These are phyloP conservation scores for Pyracantha coccinea DNA, from an alignment of 331 rosid species.

Conservation along the genomic window DNA sequence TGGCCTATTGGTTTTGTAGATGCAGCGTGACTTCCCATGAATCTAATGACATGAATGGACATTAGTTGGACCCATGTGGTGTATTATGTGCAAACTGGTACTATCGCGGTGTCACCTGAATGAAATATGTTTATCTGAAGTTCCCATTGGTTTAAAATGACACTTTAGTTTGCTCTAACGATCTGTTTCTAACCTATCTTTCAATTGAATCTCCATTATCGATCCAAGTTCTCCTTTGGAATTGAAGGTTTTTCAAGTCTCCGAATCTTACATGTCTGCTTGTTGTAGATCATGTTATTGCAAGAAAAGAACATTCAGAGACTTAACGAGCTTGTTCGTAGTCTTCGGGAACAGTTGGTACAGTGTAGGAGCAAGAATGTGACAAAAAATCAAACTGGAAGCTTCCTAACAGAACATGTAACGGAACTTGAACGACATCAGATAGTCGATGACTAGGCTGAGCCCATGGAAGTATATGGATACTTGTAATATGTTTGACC, in stretches of 20 bases:
- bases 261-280: neutral
- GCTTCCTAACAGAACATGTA: slow-evolving; percentile 36
- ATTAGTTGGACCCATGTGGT: neutral
- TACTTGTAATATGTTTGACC: slow-evolving; percentile 1
- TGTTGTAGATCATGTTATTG: slow-evolving; percentile 52
- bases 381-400: slow-evolving; percentile 34
- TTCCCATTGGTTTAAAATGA: neutral
- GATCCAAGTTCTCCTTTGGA: neutral
- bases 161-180: neutral
- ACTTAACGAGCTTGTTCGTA: slow-evolving; percentile 59
- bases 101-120: too few species aligned
- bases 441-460: slow-evolving; percentile 44
- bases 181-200: neutral
- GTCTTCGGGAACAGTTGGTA: slow-evolving; percentile 59
- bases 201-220: neutral
- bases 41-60: neutral
- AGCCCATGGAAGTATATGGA: neutral
- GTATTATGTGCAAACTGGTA: neutral
- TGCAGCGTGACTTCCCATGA: neutral
- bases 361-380: slow-evolving; percentile 47
- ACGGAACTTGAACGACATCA: slow-evolving; percentile 54
- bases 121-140: neutral
- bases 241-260: neutral
- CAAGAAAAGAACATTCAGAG: slow-evolving; percentile 74
- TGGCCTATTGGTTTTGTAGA: neutral